These are phyloP conservation scores for Cubamyces sp. DNA, from an alignment of 768 basidiomycete genomes.

Conservation along the genomic window DNA sequence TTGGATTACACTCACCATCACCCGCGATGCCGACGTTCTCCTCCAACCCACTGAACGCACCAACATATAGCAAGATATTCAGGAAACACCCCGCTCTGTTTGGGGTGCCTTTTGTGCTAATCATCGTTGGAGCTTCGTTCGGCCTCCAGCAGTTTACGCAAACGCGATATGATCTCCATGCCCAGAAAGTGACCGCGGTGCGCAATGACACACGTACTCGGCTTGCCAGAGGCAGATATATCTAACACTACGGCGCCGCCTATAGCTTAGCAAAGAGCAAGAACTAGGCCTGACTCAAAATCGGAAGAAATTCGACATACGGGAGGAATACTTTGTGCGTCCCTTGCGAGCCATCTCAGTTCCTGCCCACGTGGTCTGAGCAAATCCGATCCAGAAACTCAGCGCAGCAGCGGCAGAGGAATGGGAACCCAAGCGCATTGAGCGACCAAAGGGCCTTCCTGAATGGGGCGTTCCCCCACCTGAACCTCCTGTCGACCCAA, in stretches of 20 bases:
- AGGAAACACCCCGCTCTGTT: constrained; percentile 73
- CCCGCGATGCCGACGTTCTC: constrained; percentile 53
- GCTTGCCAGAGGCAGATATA: background rate
- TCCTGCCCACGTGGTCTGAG: background rate
- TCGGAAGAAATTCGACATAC: constrained; percentile 85
- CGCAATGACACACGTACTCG: constrained; percentile 15
- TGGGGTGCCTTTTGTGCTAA: constrained; percentile 82
- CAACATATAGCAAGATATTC: constrained; percentile 47
- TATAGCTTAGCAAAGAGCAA: constrained; percentile 74
- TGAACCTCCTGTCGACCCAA: constrained; percentile 44
- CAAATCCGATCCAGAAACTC: constrained; percentile 53
- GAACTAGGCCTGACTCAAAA: constrained; percentile 71
- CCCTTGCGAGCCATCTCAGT: background rate
- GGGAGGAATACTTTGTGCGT: constrained; percentile 96
- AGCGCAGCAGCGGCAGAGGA: constrained; percentile 65
- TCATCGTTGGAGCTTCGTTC: constrained; percentile 88
- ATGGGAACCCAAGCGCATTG: constrained; percentile 88
- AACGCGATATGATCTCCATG: constrained; percentile 88
- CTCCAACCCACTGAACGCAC: constrained; percentile 49
- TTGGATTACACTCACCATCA: background rate
- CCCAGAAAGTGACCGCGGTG: constrained; percentile 76
- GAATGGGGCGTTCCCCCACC: constrained; percentile 91
- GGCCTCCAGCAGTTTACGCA: constrained; percentile 84
- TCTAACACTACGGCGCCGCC: background rate
- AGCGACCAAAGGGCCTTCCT: constrained; percentile 82